A percentile compares a stretch with the other conserved stretches of the same genome.
phyloP scores from a whole-genome alignment of 768 basidiomycete species.

The Trichaptum fuscoviolaceum region DNA sequence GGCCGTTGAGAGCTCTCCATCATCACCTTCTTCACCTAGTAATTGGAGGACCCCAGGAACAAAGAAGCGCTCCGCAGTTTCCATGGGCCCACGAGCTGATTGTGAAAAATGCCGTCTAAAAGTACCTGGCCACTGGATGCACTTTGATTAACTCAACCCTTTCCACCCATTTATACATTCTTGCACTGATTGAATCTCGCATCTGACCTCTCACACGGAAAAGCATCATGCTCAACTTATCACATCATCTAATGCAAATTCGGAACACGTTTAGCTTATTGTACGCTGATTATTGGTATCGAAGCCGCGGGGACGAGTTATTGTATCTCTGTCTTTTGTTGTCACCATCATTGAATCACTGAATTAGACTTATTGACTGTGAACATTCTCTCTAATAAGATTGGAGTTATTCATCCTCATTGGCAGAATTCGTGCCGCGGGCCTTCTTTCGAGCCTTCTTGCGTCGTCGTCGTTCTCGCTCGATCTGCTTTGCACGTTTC shows the following conservation, averaged over 20 bases:
- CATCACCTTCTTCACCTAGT: conserved; percentile 24
- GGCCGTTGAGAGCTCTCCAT: conserved; percentile 20
- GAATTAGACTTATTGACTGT: too few species aligned
- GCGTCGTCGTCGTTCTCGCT: conserved; percentile 65
- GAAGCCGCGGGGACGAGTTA: not conserved
- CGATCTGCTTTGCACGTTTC: conserved; percentile 63
- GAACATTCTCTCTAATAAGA: too few species aligned
- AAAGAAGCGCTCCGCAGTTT: conserved; percentile 43
- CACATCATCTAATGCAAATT: too few species aligned
- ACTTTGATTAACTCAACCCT: conserved; percentile 39
- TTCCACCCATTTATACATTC: not conserved
- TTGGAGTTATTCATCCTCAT: not conserved
- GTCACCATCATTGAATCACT: not conserved
- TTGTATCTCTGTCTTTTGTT: not conserved
- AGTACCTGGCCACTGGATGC: conserved; percentile 69
- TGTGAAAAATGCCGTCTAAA: conserved; percentile 61
- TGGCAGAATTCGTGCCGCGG: not conserved
- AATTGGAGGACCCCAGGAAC: conserved; percentile 24
- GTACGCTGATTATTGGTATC: not conserved
- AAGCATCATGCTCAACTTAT: not conserved
- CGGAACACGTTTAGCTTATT: not conserved
- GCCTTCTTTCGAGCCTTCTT: conserved; percentile 78
- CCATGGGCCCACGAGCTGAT: conserved; percentile 68
- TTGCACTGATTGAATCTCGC: not conserved
- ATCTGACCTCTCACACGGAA: not conserved